These are phyloP conservation scores for Paracamarosporium sp. DNA, from an alignment of 2,329 filamentous ascomycete species.

Conservation along the genomic window DNA sequence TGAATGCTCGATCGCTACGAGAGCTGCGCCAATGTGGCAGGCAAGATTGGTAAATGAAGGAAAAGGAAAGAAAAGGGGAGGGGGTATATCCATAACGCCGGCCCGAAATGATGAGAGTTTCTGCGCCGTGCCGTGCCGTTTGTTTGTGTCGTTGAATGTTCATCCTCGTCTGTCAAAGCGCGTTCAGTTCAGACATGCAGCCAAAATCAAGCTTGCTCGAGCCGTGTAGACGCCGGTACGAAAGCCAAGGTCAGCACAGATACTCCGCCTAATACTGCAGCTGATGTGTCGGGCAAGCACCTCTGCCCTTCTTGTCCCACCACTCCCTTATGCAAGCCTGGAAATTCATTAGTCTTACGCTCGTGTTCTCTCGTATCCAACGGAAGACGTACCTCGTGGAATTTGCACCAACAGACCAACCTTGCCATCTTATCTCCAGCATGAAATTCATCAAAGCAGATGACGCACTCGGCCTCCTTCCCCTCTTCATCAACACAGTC, in stretches of 20 bases:
- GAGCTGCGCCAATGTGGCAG: neutral
- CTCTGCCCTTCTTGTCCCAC: slow-evolving; percentile 63
- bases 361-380: neutral
- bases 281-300: slow-evolving; percentile 68
- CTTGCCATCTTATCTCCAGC: slow-evolving; percentile 65
- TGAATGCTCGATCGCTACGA: too few relatives aligned
- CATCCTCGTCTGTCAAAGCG: neutral
- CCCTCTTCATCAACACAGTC: slow-evolving; percentile 65
- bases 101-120: neutral
- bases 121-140: too few relatives aligned
- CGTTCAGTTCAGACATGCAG: neutral
- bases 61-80: neutral
- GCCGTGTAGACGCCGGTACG: neutral
- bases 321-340: slow-evolving; percentile 64
- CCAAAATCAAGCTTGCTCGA: neutral
- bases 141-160: too few relatives aligned
- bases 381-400: slow-evolving; percentile 57
- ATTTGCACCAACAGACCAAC: slow-evolving; percentile 69
- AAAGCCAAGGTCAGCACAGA: neutral
- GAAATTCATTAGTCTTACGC: slow-evolving; percentile 5
- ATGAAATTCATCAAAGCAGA: slow-evolving; percentile 70
- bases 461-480: slow-evolving; percentile 63
- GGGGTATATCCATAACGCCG: slow-evolving; percentile 6
- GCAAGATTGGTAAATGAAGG: neutral
- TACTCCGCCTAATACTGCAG: slow-evolving; percentile 29